Evolutionary conservation across 2,329 filamentous ascomycete genomes (phyloP).

Genomic region (Alternaria metachromatica): DNA sequence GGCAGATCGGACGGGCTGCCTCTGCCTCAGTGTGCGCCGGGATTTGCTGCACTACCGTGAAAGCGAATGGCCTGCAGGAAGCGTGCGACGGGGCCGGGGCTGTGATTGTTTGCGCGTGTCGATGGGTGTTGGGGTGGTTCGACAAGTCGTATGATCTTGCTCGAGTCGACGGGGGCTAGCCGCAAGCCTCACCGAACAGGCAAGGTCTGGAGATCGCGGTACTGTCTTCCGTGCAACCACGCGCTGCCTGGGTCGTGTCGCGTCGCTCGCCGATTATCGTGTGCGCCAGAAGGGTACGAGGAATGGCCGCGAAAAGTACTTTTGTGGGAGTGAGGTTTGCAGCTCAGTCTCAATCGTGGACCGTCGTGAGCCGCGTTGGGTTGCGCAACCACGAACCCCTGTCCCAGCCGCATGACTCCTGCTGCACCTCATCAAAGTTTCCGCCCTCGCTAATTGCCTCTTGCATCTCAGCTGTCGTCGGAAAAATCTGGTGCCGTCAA

Average conservation of each 20-base stretch:
- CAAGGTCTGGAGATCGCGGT: neutral
- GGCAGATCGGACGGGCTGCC: slow-evolving; percentile 3
- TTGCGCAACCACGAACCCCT: neutral
- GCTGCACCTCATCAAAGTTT: slow-evolving; percentile 3
- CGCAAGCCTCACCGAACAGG: neutral
- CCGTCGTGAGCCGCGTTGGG: neutral
- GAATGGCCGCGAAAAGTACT: neutral
- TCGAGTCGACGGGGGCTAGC: slow-evolving; percentile 3
- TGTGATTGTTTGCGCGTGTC: slow-evolving; percentile 7
- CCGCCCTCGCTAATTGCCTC: neutral
- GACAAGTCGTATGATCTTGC: slow-evolving; percentile 17
- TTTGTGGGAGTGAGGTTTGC: neutral
- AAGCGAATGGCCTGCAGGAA: slow-evolving; percentile 5
- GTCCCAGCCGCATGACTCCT: slow-evolving; percentile 5
- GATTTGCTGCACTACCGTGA: slow-evolving; percentile 4
- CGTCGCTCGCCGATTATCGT: neutral
- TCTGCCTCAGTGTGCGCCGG: slow-evolving; percentile 5
- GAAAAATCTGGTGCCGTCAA: neutral
- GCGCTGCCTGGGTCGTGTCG: neutral
- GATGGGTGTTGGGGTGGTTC: slow-evolving; percentile 11
- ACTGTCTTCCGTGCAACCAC: neutral
- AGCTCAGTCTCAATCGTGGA: neutral
- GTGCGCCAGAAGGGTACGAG: neutral
- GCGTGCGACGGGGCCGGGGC: slow-evolving; percentile 10
- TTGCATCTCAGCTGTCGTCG: neutral